phyloP scores from a whole-genome alignment of 2,329 filamentous ascomycete species.

The Magnaporthiopsis incrustans region DNA sequence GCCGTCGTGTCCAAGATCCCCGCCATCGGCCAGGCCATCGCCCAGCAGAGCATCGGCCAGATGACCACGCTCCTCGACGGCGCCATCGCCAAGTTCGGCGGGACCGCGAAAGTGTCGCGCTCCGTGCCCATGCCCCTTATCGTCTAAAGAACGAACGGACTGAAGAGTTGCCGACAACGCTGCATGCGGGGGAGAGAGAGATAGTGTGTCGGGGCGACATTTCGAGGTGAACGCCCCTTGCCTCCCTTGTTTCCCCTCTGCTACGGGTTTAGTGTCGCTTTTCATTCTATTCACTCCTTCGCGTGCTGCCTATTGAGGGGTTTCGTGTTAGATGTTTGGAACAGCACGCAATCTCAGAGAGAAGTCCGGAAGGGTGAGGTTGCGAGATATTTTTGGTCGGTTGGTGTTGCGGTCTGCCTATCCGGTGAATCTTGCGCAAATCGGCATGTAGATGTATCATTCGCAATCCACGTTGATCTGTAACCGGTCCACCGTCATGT shows the following conservation, averaged over 20 bases:
- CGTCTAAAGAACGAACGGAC: not conserved
- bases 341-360: not conserved
- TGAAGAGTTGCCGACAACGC: not conserved
- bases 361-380: not conserved
- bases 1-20: constrained; percentile 21
- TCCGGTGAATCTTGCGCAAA: not conserved
- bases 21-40: constrained; percentile 19
- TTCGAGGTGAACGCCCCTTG: too few species aligned
- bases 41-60: constrained; percentile 19
- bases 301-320: not conserved
- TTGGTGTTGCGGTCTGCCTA: not conserved
- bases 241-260: not conserved
- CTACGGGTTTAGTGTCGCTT: not conserved
- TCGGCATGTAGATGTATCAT: not conserved
- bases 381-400: not conserved
- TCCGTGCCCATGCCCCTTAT: not conserved
- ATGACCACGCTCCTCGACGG: constrained; percentile 16
- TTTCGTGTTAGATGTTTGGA: not conserved
- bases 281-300: not conserved
- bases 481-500: too few species aligned
- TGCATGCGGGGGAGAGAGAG: not conserved
- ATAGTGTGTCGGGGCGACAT: not conserved
- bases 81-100: constrained; percentile 14
- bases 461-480: too few species aligned
- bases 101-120: not conserved